Conservation (phyloP, 805 yeast species). For the Ascoidea tarda region DNA sequence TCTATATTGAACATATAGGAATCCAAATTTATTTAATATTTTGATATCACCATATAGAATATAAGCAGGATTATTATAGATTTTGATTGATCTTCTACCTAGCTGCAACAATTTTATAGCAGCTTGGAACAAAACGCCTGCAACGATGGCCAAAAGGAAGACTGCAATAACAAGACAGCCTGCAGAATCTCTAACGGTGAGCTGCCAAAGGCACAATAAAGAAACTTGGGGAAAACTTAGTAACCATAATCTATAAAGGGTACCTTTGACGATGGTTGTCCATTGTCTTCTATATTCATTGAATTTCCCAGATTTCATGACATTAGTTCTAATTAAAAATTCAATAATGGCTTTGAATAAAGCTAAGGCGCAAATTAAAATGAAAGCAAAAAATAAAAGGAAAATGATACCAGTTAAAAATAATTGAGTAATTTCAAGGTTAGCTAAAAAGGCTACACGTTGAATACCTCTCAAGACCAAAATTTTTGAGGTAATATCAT, state of each 20-base stretch:
- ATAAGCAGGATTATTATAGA: slow-evolving; percentile 87
- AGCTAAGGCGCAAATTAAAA: slow-evolving; percentile 37
- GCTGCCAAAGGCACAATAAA: slow-evolving; percentile 79
- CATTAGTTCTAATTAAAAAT: slow-evolving; percentile 39
- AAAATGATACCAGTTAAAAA: slow-evolving; percentile 81
- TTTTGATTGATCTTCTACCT: slow-evolving; percentile 56
- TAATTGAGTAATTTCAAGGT: slow-evolving; percentile 73
- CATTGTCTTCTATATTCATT: slow-evolving; percentile 70
- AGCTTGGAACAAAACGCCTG: slow-evolving; percentile 56
- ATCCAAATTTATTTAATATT: slow-evolving; percentile 79
- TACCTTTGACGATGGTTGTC: slow-evolving; percentile 78
- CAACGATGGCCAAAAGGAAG: slow-evolving; percentile 42
- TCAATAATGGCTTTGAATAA: slow-evolving; percentile 61
- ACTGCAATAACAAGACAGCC: slow-evolving; percentile 76
- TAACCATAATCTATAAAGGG: slow-evolving; percentile 68
- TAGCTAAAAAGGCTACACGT: slow-evolving; percentile 76
- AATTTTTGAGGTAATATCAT: slow-evolving; percentile 47
- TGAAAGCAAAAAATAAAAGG: slow-evolving; percentile 63
- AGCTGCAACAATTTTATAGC: slow-evolving; percentile 56
- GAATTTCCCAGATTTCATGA: slow-evolving; percentile 47
- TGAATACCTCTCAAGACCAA: slow-evolving; percentile 82
- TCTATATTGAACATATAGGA: slow-evolving; percentile 79
- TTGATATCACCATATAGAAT: slow-evolving; percentile 73
- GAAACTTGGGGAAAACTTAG: slow-evolving; percentile 83
- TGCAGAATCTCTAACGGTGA: slow-evolving; percentile 68